Base-by-base conservation (phyloP, 2,329 filamentous ascomycete genomes). In the Trichoderma simmonsii region DNA sequence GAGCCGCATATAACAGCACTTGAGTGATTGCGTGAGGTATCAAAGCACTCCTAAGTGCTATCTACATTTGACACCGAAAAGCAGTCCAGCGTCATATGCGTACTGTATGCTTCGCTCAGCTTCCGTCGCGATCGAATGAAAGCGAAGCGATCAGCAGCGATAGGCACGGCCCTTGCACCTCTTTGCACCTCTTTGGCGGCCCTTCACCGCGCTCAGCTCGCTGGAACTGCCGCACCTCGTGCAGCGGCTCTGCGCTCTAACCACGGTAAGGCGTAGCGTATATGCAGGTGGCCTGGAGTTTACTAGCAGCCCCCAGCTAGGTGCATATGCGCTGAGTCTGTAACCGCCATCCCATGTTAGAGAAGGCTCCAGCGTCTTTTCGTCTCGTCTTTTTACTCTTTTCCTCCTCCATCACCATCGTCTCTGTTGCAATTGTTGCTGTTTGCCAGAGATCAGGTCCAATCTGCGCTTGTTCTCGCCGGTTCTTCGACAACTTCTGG, bases 221-320 rank as follows among this genome's bases (percentile, higher is more conserved):
- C 66, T 51, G 15, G 54, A 63, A 63, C 70, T 54, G 48, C 71
- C 54, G 71, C 65, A 59, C 28, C 30, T 48, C 66, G 66, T 72
- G 71, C 71, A 72, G 71, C 34, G 62, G 48, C 71, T 65, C 66
- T 36, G 57, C 43, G 57, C 70, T 61, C 68, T 70, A 70, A 70
- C 59, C 68, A 39, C 32, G 32, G 68, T 57, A 43, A 21, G 68
- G 59, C 43, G 60, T 70, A 70, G 68, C 68, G 68, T 32, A 11
- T 12, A 68, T 72, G 66, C 60, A 62, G 34, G 43, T 26, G 30
- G 56, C 39, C 70, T 36, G 64, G 61, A 72, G 28, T 32, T 57
- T 51, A 34, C 56, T 36, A 43, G 39, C 36, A 59, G 24, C 28
- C 28, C 43, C 67, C 36, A 51, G 57, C 59, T 54, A 66, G 65